These are phyloP conservation scores for Phyllosticta citriasiana DNA, from an alignment of 2,329 filamentous ascomycete species.

Conservation along the genomic window DNA sequence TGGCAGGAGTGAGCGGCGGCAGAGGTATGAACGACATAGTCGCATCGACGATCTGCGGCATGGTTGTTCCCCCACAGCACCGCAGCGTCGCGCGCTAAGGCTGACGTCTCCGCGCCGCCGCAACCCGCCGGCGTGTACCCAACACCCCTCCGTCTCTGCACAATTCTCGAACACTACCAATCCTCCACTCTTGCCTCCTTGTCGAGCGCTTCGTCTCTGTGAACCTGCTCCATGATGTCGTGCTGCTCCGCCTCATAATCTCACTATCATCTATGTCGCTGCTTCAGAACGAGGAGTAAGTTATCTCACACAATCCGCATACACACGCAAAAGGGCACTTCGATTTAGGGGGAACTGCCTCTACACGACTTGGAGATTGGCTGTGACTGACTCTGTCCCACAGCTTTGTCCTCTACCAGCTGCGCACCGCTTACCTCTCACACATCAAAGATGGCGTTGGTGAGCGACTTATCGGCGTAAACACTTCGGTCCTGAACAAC, in stretches of 20 bases:
- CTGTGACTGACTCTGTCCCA: not conserved
- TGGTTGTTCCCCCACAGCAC: not conserved
- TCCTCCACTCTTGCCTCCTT: not conserved
- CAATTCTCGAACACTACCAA: not conserved
- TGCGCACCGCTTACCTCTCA: constrained; percentile 70
- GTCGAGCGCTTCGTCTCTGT: not conserved
- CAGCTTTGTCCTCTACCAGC: constrained; percentile 72
- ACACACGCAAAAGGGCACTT: not conserved
- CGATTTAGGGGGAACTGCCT: constrained; percentile 7
- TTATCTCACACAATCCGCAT: not conserved
- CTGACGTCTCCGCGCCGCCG: not conserved
- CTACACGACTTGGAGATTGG: not conserved
- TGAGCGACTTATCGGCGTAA: constrained; percentile 72
- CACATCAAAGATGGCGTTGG: constrained; percentile 76
- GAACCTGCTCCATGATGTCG: not conserved
- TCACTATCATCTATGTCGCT: constrained; percentile 27
- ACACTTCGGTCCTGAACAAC: constrained; percentile 69
- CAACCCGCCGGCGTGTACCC: constrained; percentile 5
- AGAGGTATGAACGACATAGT: not conserved
- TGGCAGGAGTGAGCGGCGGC: not conserved
- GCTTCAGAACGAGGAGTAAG: constrained; percentile 36
- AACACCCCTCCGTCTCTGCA: constrained; percentile 2
- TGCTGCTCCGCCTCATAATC: not conserved
- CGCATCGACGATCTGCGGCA: not conserved
- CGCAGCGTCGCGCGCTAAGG: not conserved